Base-by-base conservation (phyloP, 768 basidiomycete species). In the Galerina sulciceps region DNA sequence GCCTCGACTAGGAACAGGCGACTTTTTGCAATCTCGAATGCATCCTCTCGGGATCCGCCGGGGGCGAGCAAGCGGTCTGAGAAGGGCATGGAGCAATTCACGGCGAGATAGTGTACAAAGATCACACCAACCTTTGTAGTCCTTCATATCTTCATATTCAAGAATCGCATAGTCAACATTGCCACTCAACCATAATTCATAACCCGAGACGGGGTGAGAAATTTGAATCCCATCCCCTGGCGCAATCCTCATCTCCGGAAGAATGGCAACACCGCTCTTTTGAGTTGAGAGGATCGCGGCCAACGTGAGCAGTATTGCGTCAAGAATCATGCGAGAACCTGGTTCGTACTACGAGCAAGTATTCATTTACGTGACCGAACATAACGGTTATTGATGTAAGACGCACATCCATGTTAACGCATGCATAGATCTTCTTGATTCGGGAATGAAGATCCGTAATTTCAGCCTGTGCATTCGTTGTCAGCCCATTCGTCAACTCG, bases 381-480 rank as follows among this genome's bases (percentile, higher is more conserved):
- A 48, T 20, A 51, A 68, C 62, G 53, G 58, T 59, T 37, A 59
- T 61, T 50, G 45, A 59, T n/a, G 52, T 34, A 62, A 61, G 20
- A 68, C 69, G 35, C 58, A 74, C 71, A 60, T 71, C 66, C 69
- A 71, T 69, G 63, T 70, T 73, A 53, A 74, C 67, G 55, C 50
- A 53, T 53, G 57, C 67, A 67, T 71, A 71, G 35, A 74, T 73
- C 53, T 70, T 63, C 59, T 68, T 68, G 56, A 73, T 59, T 57
- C 61, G 48, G 58, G 60, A 59, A 38, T 67, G 60, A n/a, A 72
- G 63, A 53, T 64, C 61, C 53, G 42, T 34, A 56, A 69, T 65
- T 64, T 63, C 61, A 60, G 64, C 62, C 51, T 66, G 60, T 55
- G 55, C 58, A 38, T 63, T 66, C 42, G 42, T 38, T 61, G 59